Conservation (phyloP, 2,329 filamentous ascomycete species). For the Domatiomyces catenatus region DNA sequence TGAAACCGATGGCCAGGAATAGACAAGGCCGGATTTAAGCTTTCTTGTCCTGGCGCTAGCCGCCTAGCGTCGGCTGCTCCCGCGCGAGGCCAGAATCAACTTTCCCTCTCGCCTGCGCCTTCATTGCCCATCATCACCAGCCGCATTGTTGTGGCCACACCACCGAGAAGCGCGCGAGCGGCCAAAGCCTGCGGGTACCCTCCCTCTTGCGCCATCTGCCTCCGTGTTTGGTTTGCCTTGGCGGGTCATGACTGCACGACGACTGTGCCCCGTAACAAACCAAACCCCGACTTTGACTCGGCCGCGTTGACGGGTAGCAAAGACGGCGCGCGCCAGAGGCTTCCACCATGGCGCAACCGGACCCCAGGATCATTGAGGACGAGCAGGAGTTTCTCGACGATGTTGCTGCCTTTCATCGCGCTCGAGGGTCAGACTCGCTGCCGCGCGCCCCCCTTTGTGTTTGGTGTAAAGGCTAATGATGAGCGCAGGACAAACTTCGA, state of each 20-base stretch:
- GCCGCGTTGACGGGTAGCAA: background rate
- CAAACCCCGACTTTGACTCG: background rate
- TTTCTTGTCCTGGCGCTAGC: background rate
- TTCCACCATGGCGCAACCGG: background rate
- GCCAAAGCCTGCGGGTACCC: background rate
- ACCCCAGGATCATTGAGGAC: constrained; percentile 31
- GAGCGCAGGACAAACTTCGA: constrained; percentile 51
- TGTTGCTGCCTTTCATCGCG: constrained; percentile 57
- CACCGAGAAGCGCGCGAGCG: background rate
- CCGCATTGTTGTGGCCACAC: background rate
- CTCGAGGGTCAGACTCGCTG: constrained; percentile 45
- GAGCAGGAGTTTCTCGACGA: constrained; percentile 66
- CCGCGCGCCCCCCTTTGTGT: constrained; percentile 1
- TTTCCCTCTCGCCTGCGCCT: background rate
- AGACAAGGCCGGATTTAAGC: background rate
- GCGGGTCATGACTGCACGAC: background rate
- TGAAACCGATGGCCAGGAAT: background rate
- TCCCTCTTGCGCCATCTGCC: background rate
- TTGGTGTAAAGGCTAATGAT: background rate
- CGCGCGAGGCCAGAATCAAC: background rate
- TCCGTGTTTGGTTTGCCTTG: background rate
- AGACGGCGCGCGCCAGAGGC: background rate
- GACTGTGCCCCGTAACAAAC: background rate
- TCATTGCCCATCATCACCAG: background rate
- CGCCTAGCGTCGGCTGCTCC: background rate